Percentiles rank a stretch among this genome's conserved stretches.
Evolutionary conservation across 2,329 filamentous ascomycete genomes (phyloP).

Genomic region (Trichoderma harzianum): DNA sequence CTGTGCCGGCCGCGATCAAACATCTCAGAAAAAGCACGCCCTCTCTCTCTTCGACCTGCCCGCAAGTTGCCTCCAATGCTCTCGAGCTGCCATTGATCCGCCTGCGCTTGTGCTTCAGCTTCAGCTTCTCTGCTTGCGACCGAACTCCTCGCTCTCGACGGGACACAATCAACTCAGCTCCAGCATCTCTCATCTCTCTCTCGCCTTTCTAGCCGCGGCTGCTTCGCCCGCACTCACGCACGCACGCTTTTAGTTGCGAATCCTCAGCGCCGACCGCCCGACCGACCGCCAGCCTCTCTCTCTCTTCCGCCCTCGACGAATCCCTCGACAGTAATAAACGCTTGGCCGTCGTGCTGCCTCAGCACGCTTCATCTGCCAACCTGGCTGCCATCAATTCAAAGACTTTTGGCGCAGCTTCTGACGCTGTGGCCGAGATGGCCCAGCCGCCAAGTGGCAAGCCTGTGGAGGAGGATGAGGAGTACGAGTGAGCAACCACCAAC

Average conservation of each 20-base stretch:
- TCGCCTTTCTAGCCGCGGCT: background rate
- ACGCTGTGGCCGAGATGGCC: constrained; percentile 68
- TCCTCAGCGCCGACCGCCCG: constrained; percentile 1
- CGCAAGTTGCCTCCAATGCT: background rate
- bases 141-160: background rate
- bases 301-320: background rate
- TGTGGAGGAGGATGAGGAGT: constrained; percentile 43
- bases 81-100: background rate
- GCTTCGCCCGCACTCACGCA: background rate
- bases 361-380: constrained; percentile 42
- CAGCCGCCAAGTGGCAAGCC: constrained; percentile 64
- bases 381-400: constrained; percentile 61
- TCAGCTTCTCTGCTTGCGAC: background rate
- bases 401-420: constrained; percentile 60
- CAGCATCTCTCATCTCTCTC: background rate
- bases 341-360: constrained; percentile 9
- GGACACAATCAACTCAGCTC: background rate
- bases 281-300: background rate
- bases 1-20: constrained; percentile 7
- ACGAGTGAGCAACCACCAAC: constrained; percentile 51
- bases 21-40: background rate
- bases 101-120: background rate
- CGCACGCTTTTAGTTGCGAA: background rate
- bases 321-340: background rate
- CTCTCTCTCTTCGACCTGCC: background rate